Percentiles rank a stretch among this genome's conserved stretches.
These are phyloP conservation scores for Stropharia rugosoannulata DNA, from an alignment of 768 basidiomycete genomes.

Conservation along the genomic window DNA sequence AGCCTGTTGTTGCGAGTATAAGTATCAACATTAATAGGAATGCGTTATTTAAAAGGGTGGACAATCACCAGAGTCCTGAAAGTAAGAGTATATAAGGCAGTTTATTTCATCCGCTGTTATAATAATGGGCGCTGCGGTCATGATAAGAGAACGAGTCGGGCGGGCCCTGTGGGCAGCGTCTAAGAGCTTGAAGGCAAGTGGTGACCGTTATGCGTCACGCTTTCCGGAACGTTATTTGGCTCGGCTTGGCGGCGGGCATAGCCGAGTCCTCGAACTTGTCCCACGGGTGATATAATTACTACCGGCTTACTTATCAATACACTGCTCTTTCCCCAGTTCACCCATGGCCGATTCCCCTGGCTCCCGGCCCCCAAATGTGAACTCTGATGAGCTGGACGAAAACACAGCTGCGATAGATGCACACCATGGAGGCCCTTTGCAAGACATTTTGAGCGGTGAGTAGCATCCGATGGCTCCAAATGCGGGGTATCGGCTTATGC, in stretches of 20 bases:
- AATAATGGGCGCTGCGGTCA: conserved; percentile 48
- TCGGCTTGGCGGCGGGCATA: conserved; percentile 7
- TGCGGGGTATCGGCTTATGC: neutral
- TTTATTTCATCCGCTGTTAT: conserved; percentile 85
- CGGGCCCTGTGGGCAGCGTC: conserved; percentile 12
- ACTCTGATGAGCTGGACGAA: neutral
- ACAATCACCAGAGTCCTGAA: conserved; percentile 71
- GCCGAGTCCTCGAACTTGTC: neutral
- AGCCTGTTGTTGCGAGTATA: conserved; percentile 44
- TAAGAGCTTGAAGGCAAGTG: conserved; percentile 16
- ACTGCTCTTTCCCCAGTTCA: conserved; percentile 3
- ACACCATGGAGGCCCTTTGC: conserved; percentile 12
- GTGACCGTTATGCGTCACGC: conserved; percentile 9
- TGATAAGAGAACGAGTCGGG: conserved; percentile 18
- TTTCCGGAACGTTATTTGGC: conserved; percentile 14
- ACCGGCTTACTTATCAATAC: conserved; percentile 3
- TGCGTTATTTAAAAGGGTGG: neutral
- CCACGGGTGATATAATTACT: conserved; percentile 12
- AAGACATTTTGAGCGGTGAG: conserved; percentile 20
- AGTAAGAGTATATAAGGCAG: conserved; percentile 81
- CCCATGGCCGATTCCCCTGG: conserved; percentile 14
- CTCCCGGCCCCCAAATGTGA: neutral
- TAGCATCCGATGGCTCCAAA: neutral
- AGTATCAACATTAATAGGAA: conserved; percentile 1
- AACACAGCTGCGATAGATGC: neutral